A percentile compares a stretch with the other conserved stretches of the same genome.
These are phyloP conservation scores for Iberis pinnata DNA, from an alignment of 345 rosid species.

Conservation along the genomic window DNA sequence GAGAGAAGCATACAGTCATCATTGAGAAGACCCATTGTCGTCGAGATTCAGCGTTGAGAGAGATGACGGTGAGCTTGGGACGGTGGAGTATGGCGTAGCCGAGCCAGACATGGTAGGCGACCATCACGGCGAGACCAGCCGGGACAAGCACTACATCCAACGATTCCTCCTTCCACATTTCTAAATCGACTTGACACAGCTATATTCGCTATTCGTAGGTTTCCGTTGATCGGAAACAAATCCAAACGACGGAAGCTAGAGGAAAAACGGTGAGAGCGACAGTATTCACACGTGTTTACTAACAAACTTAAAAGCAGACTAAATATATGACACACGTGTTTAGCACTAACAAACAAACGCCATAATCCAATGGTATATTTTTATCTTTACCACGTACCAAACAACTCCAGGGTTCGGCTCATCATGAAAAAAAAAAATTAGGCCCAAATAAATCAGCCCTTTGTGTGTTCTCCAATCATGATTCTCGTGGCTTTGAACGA, in stretches of 20 bases:
- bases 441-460: too few species aligned
- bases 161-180: conserved; percentile 32
- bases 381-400: too few species aligned
- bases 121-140: conserved; percentile 33
- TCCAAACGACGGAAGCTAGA: conserved; percentile 1
- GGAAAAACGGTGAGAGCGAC: not conserved
- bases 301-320: not conserved
- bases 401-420: too few species aligned
- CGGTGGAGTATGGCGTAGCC: conserved; percentile 27
- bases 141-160: conserved; percentile 42
- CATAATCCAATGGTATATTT: too few species aligned
- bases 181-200: not conserved
- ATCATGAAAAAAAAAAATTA: too few species aligned
- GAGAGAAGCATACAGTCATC: conserved; percentile 48
- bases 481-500: too few species aligned
- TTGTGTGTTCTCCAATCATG: too few species aligned
- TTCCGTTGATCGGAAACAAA: conserved; percentile 15
- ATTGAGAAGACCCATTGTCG: conserved; percentile 70
- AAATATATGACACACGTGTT: not conserved
- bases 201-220: not conserved
- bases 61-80: conserved; percentile 43
- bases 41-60: conserved; percentile 78
- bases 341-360: too few species aligned
- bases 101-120: conserved; percentile 44
- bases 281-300: conserved; percentile 11